Percentiles rank a stretch among this genome's conserved stretches.
These are phyloP conservation scores for Suillus alpinus DNA, from an alignment of 768 basidiomycete species.

Conservation along the genomic window DNA sequence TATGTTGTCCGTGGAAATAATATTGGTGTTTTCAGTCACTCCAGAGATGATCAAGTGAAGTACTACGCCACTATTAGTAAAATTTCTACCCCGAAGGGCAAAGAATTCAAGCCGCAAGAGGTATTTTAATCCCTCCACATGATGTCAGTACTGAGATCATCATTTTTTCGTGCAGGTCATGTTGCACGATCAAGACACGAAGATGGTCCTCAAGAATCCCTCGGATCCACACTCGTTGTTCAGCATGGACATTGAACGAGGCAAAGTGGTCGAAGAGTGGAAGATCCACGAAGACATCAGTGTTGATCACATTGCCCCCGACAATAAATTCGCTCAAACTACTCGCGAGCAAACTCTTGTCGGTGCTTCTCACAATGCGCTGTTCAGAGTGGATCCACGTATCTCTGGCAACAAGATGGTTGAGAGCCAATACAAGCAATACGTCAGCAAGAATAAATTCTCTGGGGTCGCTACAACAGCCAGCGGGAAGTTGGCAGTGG, in stretches of 20 bases:
- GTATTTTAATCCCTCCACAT: slow-evolving; percentile 39
- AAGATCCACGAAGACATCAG: slow-evolving; percentile 88
- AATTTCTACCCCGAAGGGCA: slow-evolving; percentile 75
- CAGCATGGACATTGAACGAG: slow-evolving; percentile 89
- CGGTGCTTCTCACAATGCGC: slow-evolving; percentile 88
- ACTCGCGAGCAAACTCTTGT: slow-evolving; percentile 91
- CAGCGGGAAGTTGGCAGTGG: slow-evolving; percentile 84
- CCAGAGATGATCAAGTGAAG: slow-evolving; percentile 67
- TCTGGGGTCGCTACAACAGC: slow-evolving; percentile 90
- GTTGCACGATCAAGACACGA: slow-evolving; percentile 94
- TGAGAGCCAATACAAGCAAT: slow-evolving; percentile 94
- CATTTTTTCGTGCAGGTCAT: slow-evolving; percentile 61
- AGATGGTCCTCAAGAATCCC: slow-evolving; percentile 92
- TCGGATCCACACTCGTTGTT: slow-evolving; percentile 77
- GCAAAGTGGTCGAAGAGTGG: slow-evolving; percentile 98
- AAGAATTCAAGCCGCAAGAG: slow-evolving; percentile 82
- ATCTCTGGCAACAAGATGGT: slow-evolving; percentile 91
- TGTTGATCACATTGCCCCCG: slow-evolving; percentile 88
- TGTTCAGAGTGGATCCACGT: slow-evolving; percentile 98
- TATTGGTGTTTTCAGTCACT: slow-evolving; percentile 86
- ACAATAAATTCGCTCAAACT: slow-evolving; percentile 92
- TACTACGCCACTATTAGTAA: slow-evolving; percentile 87
- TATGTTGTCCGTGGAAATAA: slow-evolving; percentile 91
- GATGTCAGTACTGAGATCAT: slow-evolving; percentile 5
- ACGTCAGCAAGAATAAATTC: slow-evolving; percentile 92